A percentile compares a stretch with the other conserved stretches of the same genome.
These are phyloP conservation scores for Colletotrichum tropicale DNA, from an alignment of 2,329 filamentous ascomycete species.

Conservation along the genomic window DNA sequence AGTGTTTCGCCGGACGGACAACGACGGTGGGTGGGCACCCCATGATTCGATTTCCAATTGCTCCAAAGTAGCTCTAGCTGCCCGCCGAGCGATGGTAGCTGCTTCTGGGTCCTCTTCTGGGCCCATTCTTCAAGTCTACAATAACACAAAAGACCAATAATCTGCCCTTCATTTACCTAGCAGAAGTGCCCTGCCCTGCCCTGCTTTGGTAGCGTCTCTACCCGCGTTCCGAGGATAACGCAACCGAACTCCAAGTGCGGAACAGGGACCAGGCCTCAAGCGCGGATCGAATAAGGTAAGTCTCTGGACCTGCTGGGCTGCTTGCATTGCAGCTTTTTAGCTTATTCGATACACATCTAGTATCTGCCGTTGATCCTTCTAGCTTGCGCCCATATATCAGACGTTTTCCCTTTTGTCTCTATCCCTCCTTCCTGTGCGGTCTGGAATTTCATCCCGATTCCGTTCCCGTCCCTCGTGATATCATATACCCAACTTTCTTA, in stretches of 20 bases:
- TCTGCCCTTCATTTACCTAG: background rate
- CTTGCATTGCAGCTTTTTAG: background rate
- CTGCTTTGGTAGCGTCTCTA: background rate
- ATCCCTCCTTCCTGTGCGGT: background rate
- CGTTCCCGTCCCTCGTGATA: background rate
- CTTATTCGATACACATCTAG: slow-evolving; percentile 4
- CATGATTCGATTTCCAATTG: background rate
- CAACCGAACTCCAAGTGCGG: background rate
- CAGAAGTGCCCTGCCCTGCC: background rate
- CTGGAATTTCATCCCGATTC: background rate
- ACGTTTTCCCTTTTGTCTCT: background rate
- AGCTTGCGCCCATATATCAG: background rate
- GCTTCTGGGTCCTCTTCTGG: background rate
- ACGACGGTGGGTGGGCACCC: background rate
- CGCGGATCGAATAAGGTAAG: background rate
- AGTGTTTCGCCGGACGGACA: slow-evolving; percentile 8
- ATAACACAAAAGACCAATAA: background rate
- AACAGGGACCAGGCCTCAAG: background rate
- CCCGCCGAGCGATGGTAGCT: background rate
- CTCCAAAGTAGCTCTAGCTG: background rate
- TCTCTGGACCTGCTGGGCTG: background rate
- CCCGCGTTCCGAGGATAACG: background rate
- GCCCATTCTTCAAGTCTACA: background rate
- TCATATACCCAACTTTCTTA: background rate
- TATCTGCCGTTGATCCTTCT: background rate